Evolutionary conservation across 2,329 filamentous ascomycete species (phyloP).

Genomic region (Cladorrhinum sp.): DNA sequence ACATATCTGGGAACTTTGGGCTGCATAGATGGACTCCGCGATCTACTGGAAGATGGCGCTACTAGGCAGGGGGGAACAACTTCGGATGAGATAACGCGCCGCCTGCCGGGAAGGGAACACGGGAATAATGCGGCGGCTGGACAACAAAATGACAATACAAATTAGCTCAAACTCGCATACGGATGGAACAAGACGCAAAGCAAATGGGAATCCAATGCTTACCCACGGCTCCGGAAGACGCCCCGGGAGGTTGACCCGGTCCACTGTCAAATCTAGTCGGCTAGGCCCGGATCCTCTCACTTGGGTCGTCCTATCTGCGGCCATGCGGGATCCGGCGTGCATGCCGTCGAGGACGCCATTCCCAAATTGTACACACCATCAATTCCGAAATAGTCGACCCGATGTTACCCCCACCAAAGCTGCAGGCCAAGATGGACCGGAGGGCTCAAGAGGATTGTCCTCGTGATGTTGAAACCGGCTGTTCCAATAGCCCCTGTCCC

Average conservation of each 20-base stretch:
- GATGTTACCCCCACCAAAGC: background rate
- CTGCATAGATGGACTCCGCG: background rate
- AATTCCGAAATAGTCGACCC: background rate
- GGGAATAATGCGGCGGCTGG: background rate
- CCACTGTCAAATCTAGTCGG: background rate
- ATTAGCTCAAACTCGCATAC: background rate
- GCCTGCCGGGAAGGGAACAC: background rate
- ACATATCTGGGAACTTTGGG: background rate
- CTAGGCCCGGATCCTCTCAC: background rate
- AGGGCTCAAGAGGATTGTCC: constrained; percentile 8
- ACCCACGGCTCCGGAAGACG: background rate
- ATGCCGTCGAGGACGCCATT: background rate
- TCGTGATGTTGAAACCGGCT: constrained; percentile 13
- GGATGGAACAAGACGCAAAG: background rate
- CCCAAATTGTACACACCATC: constrained; percentile 1
- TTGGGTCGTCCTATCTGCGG: background rate
- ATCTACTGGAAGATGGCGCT: background rate
- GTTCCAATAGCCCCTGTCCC: background rate
- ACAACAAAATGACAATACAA: background rate
- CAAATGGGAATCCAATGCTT: background rate
- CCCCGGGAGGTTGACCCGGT: background rate
- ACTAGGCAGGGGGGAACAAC: background rate
- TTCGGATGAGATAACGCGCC: background rate
- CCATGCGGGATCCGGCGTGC: background rate
- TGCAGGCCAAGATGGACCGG: background rate